A percentile compares a stretch with the other conserved stretches of the same genome.
Conservation (phyloP, 2,329 filamentous ascomycete species). For the Torrubiella hemipterigena region DNA sequence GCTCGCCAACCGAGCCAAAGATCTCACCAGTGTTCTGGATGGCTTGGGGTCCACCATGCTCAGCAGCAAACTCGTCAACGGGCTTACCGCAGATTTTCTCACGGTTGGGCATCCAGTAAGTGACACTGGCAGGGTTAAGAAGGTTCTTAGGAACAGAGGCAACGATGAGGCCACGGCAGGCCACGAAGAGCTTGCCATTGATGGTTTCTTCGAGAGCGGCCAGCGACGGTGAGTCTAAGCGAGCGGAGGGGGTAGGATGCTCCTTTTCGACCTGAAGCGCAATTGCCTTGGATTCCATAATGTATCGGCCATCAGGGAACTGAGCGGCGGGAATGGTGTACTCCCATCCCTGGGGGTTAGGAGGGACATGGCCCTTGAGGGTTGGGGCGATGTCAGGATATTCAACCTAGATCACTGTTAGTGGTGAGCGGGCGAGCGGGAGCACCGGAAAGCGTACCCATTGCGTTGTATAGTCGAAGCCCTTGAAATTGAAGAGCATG, state of each 20-base stretch:
- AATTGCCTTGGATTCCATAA: slow-evolving; percentile 55
- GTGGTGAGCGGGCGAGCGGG: background rate
- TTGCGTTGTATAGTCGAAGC: slow-evolving; percentile 53
- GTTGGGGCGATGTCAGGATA: slow-evolving; percentile 51
- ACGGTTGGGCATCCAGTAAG: slow-evolving; percentile 46
- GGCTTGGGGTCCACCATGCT: slow-evolving; percentile 33
- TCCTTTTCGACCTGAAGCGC: slow-evolving; percentile 43
- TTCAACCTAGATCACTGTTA: slow-evolving; percentile 30
- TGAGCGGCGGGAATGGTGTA: slow-evolving; percentile 46
- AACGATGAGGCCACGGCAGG: slow-evolving; percentile 29
- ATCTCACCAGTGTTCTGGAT: slow-evolving; percentile 31
- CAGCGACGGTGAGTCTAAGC: slow-evolving; percentile 41
- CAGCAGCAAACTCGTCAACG: slow-evolving; percentile 34
- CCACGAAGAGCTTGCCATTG: slow-evolving; percentile 11
- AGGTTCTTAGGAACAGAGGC: slow-evolving; percentile 35
- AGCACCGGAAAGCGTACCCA: slow-evolving; percentile 29
- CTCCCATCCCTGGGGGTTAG: slow-evolving; percentile 26
- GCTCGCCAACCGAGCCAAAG: slow-evolving; percentile 22
- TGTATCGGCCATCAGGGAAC: slow-evolving; percentile 41
- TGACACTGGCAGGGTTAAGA: slow-evolving; percentile 35
- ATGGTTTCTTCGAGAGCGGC: slow-evolving; percentile 30
- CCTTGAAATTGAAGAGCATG: slow-evolving; percentile 55
- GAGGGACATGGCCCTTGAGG: slow-evolving; percentile 40
- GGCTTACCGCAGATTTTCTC: slow-evolving; percentile 13
- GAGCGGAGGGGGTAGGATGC: slow-evolving; percentile 45